These are phyloP conservation scores for Chloromonas sp. DNA, from an alignment of 163 green algal genomes.

Conservation along the genomic window DNA sequence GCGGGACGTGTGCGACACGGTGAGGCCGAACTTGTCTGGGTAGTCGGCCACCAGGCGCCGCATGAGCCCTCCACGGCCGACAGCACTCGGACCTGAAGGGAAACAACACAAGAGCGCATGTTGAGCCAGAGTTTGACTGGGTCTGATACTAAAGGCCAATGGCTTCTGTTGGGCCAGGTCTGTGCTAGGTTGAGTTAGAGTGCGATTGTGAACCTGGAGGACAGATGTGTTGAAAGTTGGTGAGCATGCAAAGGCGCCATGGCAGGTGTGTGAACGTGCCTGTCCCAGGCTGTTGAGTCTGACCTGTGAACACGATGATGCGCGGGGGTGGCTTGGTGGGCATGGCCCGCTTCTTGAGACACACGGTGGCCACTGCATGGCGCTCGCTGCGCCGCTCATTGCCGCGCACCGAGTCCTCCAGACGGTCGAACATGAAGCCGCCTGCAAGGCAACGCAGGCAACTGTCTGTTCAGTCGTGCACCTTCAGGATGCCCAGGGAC, in stretches of 20 bases:
- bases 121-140: too few relatives aligned
- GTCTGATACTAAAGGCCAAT: too few relatives aligned
- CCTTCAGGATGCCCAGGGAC: too few relatives aligned
- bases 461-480: background rate
- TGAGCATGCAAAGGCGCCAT: too few relatives aligned
- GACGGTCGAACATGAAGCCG: conserved; percentile 49
- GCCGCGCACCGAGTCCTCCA: conserved; percentile 41
- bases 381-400: conserved; percentile 19
- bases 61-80: conserved; percentile 49
- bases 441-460: background rate
- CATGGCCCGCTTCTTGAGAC: conserved; percentile 33
- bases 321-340: conserved; percentile 47
- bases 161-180: too few relatives aligned
- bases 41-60: conserved; percentile 43
- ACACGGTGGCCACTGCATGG: conserved; percentile 34
- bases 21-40: conserved; percentile 54
- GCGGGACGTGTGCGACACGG: conserved; percentile 56
- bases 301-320: conserved; percentile 57
- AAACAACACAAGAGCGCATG: background rate
- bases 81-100: conserved; percentile 31
- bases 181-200: too few relatives aligned
- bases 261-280: too few relatives aligned
- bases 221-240: too few relatives aligned
- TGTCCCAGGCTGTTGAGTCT: too few relatives aligned
- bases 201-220: too few relatives aligned